Evolutionary conservation across 1,139 yeast genomes (phyloP).

Genomic region (Martiniozyma asiatica): DNA sequence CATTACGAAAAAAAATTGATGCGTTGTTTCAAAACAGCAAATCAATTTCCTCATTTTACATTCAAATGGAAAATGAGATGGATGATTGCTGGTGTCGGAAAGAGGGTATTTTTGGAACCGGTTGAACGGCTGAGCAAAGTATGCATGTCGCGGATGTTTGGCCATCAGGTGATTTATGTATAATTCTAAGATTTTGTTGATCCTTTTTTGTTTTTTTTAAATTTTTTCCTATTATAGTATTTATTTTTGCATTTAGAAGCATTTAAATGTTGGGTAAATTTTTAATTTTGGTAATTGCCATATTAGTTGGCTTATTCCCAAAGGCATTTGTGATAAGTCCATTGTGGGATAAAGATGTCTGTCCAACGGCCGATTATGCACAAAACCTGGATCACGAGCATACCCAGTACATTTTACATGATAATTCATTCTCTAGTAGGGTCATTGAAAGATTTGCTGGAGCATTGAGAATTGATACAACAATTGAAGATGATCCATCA

Average conservation of each 20-base stretch:
- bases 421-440: conserved; percentile 27
- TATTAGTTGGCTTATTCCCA: conserved; percentile 3
- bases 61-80: conserved; percentile 44
- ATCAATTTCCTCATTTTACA: conserved; percentile 28
- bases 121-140: conserved; percentile 2
- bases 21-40: conserved; percentile 17
- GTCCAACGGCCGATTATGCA: conserved; percentile 7
- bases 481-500: conserved; percentile 35
- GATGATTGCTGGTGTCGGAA: conserved; percentile 47
- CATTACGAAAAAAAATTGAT: conserved; percentile 31
- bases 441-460: conserved; percentile 36
- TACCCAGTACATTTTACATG: conserved; percentile 22
- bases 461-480: conserved; percentile 58
- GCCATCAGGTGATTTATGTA: too few species aligned
- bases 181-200: too few species aligned
- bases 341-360: conserved; percentile 1
- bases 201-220: too few species aligned
- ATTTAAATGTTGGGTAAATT: neutral
- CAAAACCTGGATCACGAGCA: conserved; percentile 8
- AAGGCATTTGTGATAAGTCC: conserved; percentile 5
- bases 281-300: conserved; percentile 1
- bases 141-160: neutral
- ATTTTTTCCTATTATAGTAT: too few species aligned
- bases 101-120: conserved; percentile 18
- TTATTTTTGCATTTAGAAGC: too few species aligned